These are phyloP conservation scores for Nymphaea thermarum DNA, from an alignment of 164 flowering plant species.

Conservation along the genomic window DNA sequence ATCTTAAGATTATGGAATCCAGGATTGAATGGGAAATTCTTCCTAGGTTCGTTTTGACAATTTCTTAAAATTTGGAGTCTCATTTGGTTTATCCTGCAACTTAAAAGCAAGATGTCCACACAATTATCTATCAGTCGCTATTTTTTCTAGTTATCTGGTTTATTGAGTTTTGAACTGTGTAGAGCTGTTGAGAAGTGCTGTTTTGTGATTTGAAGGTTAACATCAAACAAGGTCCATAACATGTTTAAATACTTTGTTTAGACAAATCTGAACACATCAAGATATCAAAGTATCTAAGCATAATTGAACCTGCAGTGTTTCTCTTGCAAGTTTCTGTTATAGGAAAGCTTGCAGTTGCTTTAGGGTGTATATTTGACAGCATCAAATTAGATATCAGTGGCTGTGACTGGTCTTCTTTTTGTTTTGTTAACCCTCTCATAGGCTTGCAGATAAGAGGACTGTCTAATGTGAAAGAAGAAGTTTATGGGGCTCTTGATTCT, in stretches of 20 bases:
- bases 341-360: background rate
- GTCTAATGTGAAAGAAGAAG: conserved; percentile 95
- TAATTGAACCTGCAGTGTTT: background rate
- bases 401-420: background rate
- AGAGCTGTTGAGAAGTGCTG: background rate
- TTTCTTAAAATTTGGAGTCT: too few relatives aligned
- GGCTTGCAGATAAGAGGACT: conserved; percentile 49
- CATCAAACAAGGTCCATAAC: too few relatives aligned
- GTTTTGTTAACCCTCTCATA: background rate
- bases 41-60: too few relatives aligned
- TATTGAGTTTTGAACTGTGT: background rate
- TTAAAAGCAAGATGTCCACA: background rate
- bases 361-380: background rate
- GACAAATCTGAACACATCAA: too few relatives aligned
- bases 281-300: too few relatives aligned
- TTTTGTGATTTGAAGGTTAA: too few relatives aligned
- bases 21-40: too few relatives aligned
- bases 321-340: background rate
- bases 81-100: too few relatives aligned
- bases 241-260: too few relatives aligned
- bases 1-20: too few relatives aligned
- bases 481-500: conserved; percentile 95
- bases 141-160: background rate
- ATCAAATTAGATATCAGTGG: background rate
- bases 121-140: background rate